A percentile compares a stretch with the other conserved stretches of the same genome.
Conservation (phyloP, 352 stramenopile genomes). For the Globisporangium iwayamae region DNA sequence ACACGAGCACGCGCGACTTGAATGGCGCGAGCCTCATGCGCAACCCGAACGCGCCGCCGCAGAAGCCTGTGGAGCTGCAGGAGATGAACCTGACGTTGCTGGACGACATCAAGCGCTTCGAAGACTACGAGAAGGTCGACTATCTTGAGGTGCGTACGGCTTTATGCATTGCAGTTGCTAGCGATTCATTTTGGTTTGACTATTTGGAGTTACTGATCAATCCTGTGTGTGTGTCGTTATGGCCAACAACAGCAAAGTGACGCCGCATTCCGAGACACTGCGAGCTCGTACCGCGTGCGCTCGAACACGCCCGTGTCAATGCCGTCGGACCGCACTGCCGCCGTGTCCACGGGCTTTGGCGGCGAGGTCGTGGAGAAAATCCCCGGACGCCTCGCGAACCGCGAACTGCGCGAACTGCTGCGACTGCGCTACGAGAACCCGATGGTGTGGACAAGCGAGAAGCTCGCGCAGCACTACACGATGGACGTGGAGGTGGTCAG, state of each 20-base stretch:
- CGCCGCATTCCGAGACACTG: conserved; percentile 51
- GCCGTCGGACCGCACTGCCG: conserved; percentile 50
- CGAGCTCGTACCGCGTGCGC: conserved; percentile 53
- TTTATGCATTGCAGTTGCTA: background rate
- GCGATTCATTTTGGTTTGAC: background rate
- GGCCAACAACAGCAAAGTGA: conserved; percentile 34
- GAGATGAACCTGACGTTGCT: conserved; percentile 60
- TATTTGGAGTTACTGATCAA: background rate
- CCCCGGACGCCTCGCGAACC: conserved; percentile 45
- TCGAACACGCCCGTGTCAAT: conserved; percentile 40
- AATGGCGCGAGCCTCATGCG: conserved; percentile 21
- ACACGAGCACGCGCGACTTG: conserved; percentile 22
- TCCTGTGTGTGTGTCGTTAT: background rate
- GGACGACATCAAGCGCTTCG: conserved; percentile 41
- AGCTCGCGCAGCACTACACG: conserved; percentile 48
- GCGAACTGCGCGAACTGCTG: conserved; percentile 52
- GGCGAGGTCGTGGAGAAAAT: conserved; percentile 32
- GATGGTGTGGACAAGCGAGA: conserved; percentile 36
- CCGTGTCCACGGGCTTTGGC: conserved; percentile 32
- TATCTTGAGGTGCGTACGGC: conserved; percentile 26
- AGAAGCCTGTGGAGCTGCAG: conserved; percentile 28
- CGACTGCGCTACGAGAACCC: conserved; percentile 66
- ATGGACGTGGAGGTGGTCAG: conserved; percentile 32
- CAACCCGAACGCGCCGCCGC: conserved; percentile 15
- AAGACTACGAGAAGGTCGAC: conserved; percentile 56